These are phyloP conservation scores for Boletus reticulatus DNA, from an alignment of 768 basidiomycete species.

Conservation along the genomic window DNA sequence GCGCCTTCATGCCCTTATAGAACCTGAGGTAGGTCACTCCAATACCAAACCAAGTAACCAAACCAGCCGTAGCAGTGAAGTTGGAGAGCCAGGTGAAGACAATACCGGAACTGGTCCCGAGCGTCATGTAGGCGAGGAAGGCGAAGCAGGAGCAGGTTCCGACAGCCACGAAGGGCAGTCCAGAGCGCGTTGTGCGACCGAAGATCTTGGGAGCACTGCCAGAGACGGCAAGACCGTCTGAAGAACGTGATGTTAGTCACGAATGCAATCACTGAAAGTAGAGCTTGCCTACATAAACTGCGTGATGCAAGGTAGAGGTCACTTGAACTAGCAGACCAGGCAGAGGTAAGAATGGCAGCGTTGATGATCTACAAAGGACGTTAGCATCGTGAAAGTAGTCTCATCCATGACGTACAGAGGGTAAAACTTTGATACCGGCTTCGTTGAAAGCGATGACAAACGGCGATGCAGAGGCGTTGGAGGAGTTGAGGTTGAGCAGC, in stretches of 20 bases:
- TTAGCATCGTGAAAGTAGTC: background rate
- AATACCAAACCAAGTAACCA: conserved; percentile 46
- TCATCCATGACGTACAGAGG: conserved; percentile 35
- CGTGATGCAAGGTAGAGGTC: conserved; percentile 41
- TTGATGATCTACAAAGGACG: conserved; percentile 29
- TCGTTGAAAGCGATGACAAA: conserved; percentile 57
- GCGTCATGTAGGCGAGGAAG: conserved; percentile 42
- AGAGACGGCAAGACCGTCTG: conserved; percentile 52
- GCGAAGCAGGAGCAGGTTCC: conserved; percentile 30
- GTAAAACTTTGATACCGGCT: conserved; percentile 59
- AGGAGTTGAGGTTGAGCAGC: conserved; percentile 35
- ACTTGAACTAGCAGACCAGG: conserved; percentile 42
- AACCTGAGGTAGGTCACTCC: conserved; percentile 47
- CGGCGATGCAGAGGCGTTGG: conserved; percentile 46
- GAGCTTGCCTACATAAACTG: conserved; percentile 31
- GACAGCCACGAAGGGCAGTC: conserved; percentile 48
- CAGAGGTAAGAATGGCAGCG: conserved; percentile 43
- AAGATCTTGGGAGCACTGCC: conserved; percentile 57
- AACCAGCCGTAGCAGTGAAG: conserved; percentile 38
- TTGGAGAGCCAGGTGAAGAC: conserved; percentile 45
- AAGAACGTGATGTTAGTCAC: conserved; percentile 21
- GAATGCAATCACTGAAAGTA: background rate
- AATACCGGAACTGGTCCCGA: conserved; percentile 32
- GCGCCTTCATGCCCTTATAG: conserved; percentile 43
- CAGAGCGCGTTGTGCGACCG: conserved; percentile 32